A percentile compares a stretch with the other conserved stretches of the same genome.
Conservation (phyloP, 164 flowering plant species). For the Sextonia rubra region DNA sequence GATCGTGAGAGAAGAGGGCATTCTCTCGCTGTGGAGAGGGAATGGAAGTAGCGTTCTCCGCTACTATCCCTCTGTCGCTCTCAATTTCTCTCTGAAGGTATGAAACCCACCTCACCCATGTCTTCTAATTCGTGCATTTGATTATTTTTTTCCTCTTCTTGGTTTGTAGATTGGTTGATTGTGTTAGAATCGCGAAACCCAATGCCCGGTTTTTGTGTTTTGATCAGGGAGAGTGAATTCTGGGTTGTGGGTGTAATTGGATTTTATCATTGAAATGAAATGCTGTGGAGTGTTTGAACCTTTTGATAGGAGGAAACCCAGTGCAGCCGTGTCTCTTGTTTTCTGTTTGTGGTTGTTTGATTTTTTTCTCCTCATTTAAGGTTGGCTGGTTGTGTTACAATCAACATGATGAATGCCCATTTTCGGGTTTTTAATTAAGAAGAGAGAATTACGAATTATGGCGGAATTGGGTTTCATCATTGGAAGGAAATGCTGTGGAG, state of each 20-base stretch:
- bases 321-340: background rate
- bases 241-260: background rate
- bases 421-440: background rate
- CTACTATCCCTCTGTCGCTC: constrained; percentile 95
- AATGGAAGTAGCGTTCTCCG: constrained; percentile 89
- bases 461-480: too few species aligned
- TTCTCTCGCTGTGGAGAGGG: constrained; percentile 92
- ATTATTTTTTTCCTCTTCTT: background rate
- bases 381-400: background rate
- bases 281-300: too few species aligned
- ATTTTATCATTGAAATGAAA: too few species aligned
- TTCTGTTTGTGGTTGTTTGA: background rate
- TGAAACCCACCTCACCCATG: background rate
- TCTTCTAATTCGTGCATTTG: background rate
- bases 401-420: background rate
- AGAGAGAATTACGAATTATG: background rate
- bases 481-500: too few species aligned
- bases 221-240: background rate
- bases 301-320: constrained; percentile 62
- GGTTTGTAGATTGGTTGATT: background rate
- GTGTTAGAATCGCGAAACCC: background rate
- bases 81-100: constrained; percentile 98
- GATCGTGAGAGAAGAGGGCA: constrained; percentile 79
- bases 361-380: background rate
- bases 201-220: background rate